Base-by-base conservation (phyloP, 2,329 filamentous ascomycete genomes). In the Botrytis pseudocinerea region DNA sequence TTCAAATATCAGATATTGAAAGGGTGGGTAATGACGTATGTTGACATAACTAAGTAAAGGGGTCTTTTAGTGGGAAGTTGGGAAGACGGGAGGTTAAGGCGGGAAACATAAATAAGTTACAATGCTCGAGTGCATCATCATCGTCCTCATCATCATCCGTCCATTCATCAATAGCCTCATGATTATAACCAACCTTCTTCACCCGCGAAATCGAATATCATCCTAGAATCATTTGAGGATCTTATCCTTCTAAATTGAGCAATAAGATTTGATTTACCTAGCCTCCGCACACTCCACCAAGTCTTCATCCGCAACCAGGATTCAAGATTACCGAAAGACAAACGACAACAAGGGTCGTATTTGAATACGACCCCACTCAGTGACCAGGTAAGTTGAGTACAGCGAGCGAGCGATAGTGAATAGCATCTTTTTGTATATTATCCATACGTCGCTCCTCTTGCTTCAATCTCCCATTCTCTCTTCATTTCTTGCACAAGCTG, bases 331-430 rank as follows among this genome's bases (percentile, higher is more conserved):
- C 64, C 46, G 35, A 54, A 25, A 68, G 46, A 57, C 35, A 62
- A n/a, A 68, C 35, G 35, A 57, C 65, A 57, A 69, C 65, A 69
- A 69, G 65, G 65, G 48, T 57, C 38, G 48, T 38, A 9, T 38
- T 38, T 10, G 10, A 57, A 57, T 57, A 57, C 18, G 35, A 57
- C 65, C 48, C 48, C 35, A 69, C 48, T 57, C 48, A 59, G 28
- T 42, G n/a, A 44, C n/a, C n/a, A 42, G 48, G 65, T 69, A 64
- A 44, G 40, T 35, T 61, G 32, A 38, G 20, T 25, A 38, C 59
- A 35, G 32, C 32, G 51, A 57, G 51, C 51, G 51, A 28, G 51
- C n/a, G 25, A 46, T n/a, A 64, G 40, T 64, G 46, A 68, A 48
- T 14, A 48, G 35, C 42, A 22, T 32, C 18, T 32, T 54, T n/a